These are phyloP conservation scores for Periconia sp. DNA, from an alignment of 2,329 filamentous ascomycete species.

Conservation along the genomic window DNA sequence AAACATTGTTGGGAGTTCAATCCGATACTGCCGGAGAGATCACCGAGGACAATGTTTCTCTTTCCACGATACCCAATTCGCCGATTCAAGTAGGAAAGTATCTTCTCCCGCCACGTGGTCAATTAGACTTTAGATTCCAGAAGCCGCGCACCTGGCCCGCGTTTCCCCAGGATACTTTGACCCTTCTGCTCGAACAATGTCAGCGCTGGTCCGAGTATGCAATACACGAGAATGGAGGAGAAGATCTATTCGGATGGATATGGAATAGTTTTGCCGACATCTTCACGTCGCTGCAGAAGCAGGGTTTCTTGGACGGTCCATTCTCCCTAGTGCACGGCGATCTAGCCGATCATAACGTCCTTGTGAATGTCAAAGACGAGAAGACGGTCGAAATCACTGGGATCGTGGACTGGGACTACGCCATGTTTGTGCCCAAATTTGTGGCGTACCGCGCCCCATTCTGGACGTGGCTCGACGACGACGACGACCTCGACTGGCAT, in stretches of 20 bases:
- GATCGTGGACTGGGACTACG: slow-evolving; percentile 40
- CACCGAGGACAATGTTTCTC: neutral
- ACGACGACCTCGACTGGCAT: slow-evolving; percentile 1
- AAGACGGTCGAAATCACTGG: slow-evolving; percentile 15
- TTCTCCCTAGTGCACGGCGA: slow-evolving; percentile 27
- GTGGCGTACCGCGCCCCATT: slow-evolving; percentile 32
- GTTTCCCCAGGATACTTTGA: neutral
- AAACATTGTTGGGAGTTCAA: neutral
- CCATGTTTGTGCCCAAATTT: slow-evolving; percentile 33
- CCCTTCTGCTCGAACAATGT: slow-evolving; percentile 7
- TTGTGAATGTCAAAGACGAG: slow-evolving; percentile 18
- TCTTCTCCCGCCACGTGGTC: neutral
- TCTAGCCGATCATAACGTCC: slow-evolving; percentile 29
- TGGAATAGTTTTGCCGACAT: slow-evolving; percentile 13
- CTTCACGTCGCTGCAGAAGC: slow-evolving; percentile 8
- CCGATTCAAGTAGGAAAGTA: slow-evolving; percentile 2
- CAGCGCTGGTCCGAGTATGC: slow-evolving; percentile 8
- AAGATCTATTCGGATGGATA: neutral
- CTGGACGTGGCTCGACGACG: slow-evolving; percentile 32
- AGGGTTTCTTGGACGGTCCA: slow-evolving; percentile 9
- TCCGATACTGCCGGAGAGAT: slow-evolving; percentile 1
- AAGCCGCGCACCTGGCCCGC: neutral
- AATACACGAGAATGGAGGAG: neutral
- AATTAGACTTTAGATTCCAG: neutral
- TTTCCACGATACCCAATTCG: neutral